Base-by-base conservation (phyloP, 306 rosid species). In the Albizia julibrissin region DNA sequence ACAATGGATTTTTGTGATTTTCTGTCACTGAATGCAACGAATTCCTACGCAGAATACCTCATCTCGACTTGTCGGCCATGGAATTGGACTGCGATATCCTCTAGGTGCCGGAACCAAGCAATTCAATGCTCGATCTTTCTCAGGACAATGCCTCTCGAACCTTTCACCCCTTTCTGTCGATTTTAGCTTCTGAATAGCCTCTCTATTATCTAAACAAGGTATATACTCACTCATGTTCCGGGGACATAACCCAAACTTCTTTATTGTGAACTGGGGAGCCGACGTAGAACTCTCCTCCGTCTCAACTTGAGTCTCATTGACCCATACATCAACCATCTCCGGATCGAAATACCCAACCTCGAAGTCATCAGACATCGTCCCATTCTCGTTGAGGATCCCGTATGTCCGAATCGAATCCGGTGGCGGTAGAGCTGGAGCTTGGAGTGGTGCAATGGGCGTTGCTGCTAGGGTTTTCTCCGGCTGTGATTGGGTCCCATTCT, bases 101-200 rank as follows among this genome's bases (percentile, higher is more conserved):
- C 81, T 89, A 4, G 99, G 97, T 5, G 99, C 79, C 37, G 98
- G 99, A 89, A 95, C 94, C 85, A 95, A 86, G 94, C 98, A 95
- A 85, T 86, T 86, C 91, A 95, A 83, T 26, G 84, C 87, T 58
- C 62, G 73, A 76, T 85, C 90, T 34, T 71, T 7, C 58, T 80
- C 85, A 0, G 98, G 97, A 62, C 99, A 95, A 87, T 89, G 96
- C 86, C 99, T 89, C 86, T 93, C 97, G 50, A 90, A 95, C 34
- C 75, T 84, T 76, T 95, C 91, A 7, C 99, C 99, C 81, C 80
- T 93, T 29, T 77, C 87, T 21, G 89, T 92, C 4, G 98, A 91
- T 37, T 65, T 77, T 3, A 95, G 91, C 89, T 76, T 85, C 85
- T 76, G 76, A 84, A 92, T 89, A 50, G 93, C 98, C 16, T 82